Conservation (phyloP, 805 yeast genomes). For the Pichia sporocuriosa region DNA sequence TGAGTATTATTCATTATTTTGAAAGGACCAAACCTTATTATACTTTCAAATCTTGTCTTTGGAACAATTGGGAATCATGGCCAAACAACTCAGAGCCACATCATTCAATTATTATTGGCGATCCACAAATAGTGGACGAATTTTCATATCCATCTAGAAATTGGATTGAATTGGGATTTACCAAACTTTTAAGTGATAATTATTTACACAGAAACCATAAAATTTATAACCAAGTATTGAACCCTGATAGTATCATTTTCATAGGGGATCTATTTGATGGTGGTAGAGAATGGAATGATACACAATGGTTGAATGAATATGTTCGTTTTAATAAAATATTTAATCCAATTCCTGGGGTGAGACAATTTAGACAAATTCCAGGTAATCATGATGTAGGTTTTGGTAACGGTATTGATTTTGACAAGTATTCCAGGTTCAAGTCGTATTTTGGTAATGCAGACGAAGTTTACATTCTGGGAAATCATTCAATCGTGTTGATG, state of each 20-base stretch:
- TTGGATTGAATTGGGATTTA: constrained; percentile 39
- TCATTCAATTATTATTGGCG: constrained; percentile 55
- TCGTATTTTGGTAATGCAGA: constrained; percentile 69
- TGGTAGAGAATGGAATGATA: constrained; percentile 74
- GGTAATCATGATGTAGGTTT: constrained; percentile 98
- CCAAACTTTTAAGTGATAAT: constrained; percentile 62
- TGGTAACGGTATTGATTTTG: constrained; percentile 59
- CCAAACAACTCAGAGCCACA: constrained; percentile 21
- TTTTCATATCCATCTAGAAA: constrained; percentile 75
- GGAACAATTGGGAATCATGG: constrained; percentile 70
- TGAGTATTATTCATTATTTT: constrained; percentile 39
- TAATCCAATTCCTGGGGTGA: constrained; percentile 22
- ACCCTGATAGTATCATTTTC: constrained; percentile 72
- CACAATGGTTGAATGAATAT: constrained; percentile 61
- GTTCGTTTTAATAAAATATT: constrained; percentile 62
- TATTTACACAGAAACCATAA: constrained; percentile 62
- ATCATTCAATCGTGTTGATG: constrained; percentile 67
- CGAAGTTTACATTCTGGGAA: constrained; percentile 46
- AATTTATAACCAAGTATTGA: constrained; percentile 56
- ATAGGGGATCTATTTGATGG: constrained; percentile 94
- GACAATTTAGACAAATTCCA: constrained; percentile 49
- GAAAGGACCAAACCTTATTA: constrained; percentile 46
- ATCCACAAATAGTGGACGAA: constrained; percentile 89
- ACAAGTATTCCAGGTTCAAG: constrained; percentile 56
- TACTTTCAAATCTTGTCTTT: constrained; percentile 44